Percentiles rank a stretch among this genome's conserved stretches.
These are phyloP conservation scores for Scedosporium boydii DNA, from an alignment of 2,329 filamentous ascomycete species.

Conservation along the genomic window DNA sequence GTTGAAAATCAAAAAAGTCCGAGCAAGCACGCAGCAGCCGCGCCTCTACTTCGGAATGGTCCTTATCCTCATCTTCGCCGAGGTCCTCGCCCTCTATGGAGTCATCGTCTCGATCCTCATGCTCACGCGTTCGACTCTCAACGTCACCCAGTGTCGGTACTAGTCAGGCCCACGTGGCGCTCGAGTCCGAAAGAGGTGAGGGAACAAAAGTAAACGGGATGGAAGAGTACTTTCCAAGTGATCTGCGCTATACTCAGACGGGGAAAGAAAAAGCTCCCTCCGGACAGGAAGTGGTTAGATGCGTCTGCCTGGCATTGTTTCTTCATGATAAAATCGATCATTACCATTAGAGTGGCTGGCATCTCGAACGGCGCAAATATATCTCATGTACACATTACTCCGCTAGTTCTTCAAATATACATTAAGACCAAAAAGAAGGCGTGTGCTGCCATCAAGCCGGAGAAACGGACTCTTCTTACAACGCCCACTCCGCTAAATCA, in stretches of 20 bases:
- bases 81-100: slow-evolving; percentile 35
- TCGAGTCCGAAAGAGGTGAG: too few species aligned
- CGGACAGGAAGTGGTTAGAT: too few species aligned
- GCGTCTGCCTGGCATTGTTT: background rate
- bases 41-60: slow-evolving; percentile 37
- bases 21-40: slow-evolving; percentile 36
- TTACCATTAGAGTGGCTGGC: background rate
- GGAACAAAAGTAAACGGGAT: background rate
- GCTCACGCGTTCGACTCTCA: slow-evolving; percentile 30
- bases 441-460: too few species aligned
- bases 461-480: slow-evolving; percentile 28
- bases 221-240: background rate
- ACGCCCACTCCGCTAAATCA: slow-evolving; percentile 70
- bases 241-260: too few species aligned
- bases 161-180: slow-evolving; percentile 11
- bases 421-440: background rate
- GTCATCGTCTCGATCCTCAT: slow-evolving; percentile 39
- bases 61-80: slow-evolving; percentile 37
- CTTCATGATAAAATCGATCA: background rate
- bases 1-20: slow-evolving; percentile 19
- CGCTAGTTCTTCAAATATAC: background rate
- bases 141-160: slow-evolving; percentile 27
- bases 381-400: slow-evolving; percentile 5
- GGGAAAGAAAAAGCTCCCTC: too few species aligned
- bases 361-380: background rate